Evolutionary conservation across 1,139 yeast species (phyloP), one percentile per base, ranked within the genome.

Genomic region (Yamadazyma blattariae): DNA sequence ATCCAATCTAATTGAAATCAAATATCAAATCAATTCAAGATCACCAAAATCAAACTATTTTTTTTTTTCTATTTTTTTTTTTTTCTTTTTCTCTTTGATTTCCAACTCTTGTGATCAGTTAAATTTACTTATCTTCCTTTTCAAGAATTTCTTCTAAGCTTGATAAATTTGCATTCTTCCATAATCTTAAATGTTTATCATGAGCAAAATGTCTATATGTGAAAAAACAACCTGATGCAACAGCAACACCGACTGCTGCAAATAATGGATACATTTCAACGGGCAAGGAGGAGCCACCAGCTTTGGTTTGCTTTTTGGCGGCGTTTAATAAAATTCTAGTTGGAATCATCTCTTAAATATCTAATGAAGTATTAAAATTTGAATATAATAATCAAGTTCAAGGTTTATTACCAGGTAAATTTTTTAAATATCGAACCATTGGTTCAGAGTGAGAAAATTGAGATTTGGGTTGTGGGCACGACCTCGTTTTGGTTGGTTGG

Each of bases 251-350:
- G 27, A 64, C 61, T 34, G 74, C 74, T 68, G 69, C 72, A 42
- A 70, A 69, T 59, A 84, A 74, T 59, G 94, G 94, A 58, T 83
- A 79, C 72, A 84, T 69, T 67, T 84, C 94, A 38, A 83, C 78
- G 48, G 94, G 94, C 37, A 80, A 57, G 44, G 52, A 58, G 35
- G 47, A 60, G 65, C 52, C 56, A 21, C 47, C 47, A 10, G 48
- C 35, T 38, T 41, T 44, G 32, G 57, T 45, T 33, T 47, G 39
- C 37, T 52, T 47, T 50, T 62, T 65, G 50, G 66, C 64, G 46
- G 77, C 76, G 57, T 71, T 70, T 55, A 74, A 63, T 56, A 75
- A 66, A 46, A 70, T 58, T 61, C 67, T 70, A 46, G 81, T 56
- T 44, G 82, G 71, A 68, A 79, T 74, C 85, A 79, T 78, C 7